These are phyloP conservation scores for Globisporangium parvum DNA, from an alignment of 352 stramenopile genomes.

Conservation along the genomic window DNA sequence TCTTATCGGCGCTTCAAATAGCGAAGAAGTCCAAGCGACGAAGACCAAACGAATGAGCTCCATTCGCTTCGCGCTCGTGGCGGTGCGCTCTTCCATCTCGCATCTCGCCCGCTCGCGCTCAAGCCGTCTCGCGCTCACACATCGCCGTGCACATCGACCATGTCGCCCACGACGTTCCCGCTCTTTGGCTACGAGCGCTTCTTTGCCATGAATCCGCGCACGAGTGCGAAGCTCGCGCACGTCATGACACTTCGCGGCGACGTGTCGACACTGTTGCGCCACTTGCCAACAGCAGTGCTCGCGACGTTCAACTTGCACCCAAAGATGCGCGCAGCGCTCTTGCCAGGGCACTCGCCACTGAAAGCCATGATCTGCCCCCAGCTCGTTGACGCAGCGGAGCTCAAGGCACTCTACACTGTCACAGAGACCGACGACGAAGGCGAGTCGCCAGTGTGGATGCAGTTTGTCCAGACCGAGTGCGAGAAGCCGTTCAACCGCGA, in stretches of 20 bases:
- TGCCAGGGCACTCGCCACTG: slow-evolving; percentile 32
- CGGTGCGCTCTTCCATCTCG: no score
- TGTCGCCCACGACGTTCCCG: slow-evolving; percentile 33
- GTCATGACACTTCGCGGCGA: slow-evolving; percentile 44
- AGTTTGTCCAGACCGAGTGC: slow-evolving; percentile 39
- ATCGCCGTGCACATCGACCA: slow-evolving; percentile 4
- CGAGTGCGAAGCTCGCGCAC: slow-evolving; percentile 42
- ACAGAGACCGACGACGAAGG: slow-evolving; percentile 30
- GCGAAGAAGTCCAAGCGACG: no score
- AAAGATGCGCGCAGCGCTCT: slow-evolving; percentile 34
- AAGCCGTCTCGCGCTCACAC: no score
- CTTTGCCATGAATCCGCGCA: slow-evolving; percentile 45
- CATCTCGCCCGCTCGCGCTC: no score
- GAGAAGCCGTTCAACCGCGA: slow-evolving; percentile 37
- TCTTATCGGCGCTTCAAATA: no score
- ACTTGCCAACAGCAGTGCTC: slow-evolving; percentile 38
- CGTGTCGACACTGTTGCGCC: slow-evolving; percentile 22
- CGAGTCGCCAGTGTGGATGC: slow-evolving; percentile 31
- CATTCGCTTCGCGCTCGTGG: no score
- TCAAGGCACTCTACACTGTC: slow-evolving; percentile 27
- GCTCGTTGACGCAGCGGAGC: slow-evolving; percentile 33
- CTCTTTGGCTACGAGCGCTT: slow-evolving; percentile 66
- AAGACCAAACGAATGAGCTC: no score
- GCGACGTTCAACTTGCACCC: slow-evolving; percentile 55
- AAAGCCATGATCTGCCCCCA: slow-evolving; percentile 48